Percentiles rank a stretch among this genome's conserved stretches.
These are phyloP conservation scores for Aspergillus sp. DNA, from an alignment of 2,329 filamentous ascomycete species.

Conservation along the genomic window DNA sequence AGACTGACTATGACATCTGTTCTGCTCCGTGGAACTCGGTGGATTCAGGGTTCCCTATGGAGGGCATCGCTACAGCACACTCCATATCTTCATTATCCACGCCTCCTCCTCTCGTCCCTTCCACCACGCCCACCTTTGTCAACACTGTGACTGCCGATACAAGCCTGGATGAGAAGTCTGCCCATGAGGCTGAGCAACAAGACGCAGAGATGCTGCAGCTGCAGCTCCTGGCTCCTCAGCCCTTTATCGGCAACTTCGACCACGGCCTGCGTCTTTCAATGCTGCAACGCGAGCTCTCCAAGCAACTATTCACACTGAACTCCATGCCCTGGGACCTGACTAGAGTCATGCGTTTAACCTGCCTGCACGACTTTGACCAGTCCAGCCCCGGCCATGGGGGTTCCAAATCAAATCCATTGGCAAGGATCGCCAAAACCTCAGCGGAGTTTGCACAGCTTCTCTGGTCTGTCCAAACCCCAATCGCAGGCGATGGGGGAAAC, in stretches of 20 bases:
- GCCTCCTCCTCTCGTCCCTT: neutral
- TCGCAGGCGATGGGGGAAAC: neutral
- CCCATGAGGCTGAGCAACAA: neutral
- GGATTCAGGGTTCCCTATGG: neutral
- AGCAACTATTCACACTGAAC: neutral
- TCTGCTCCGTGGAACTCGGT: neutral
- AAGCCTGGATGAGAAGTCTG: neutral
- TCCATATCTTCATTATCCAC: neutral
- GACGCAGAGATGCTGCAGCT: neutral
- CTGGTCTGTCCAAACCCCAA: neutral
- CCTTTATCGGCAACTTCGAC: neutral
- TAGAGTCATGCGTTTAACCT: neutral
- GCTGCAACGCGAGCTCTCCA: neutral
- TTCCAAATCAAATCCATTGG: neutral
- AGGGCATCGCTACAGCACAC: neutral
- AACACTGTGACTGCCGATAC: neutral
- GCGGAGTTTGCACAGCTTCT: neutral
- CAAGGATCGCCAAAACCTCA: neutral
- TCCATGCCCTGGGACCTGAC: neutral
- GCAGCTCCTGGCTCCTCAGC: neutral
- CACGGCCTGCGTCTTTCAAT: neutral
- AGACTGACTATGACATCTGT: neutral
- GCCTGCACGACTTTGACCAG: neutral
- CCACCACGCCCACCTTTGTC: neutral
- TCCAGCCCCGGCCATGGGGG: neutral